phyloP scores from a whole-genome alignment of 2,329 filamentous ascomycete species.

The Alternaria brassicae region DNA sequence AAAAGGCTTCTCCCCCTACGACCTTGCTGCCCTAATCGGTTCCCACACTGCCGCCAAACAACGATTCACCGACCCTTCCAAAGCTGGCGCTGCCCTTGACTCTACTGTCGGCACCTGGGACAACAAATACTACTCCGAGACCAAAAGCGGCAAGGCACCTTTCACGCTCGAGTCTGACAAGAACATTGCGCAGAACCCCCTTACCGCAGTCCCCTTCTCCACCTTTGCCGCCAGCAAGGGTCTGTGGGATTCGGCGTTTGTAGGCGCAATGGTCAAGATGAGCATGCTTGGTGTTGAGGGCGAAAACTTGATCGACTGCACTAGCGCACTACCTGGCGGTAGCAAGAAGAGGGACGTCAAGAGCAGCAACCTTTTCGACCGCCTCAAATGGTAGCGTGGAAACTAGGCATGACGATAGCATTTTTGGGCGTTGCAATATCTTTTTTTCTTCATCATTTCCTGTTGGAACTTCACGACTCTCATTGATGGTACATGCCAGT shows the following conservation, averaged over 20 bases:
- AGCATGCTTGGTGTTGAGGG: slow-evolving; percentile 43
- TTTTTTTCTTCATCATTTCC: not conserved
- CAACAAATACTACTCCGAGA: slow-evolving; percentile 47
- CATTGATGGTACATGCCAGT: not conserved
- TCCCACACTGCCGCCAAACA: slow-evolving; percentile 48
- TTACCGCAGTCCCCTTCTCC: slow-evolving; percentile 30
- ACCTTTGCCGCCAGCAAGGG: slow-evolving; percentile 36
- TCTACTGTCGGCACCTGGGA: slow-evolving; percentile 49
- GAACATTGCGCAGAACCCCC: slow-evolving; percentile 33
- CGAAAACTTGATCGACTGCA: slow-evolving; percentile 41
- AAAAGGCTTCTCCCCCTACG: slow-evolving; percentile 47
- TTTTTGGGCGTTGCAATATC: not conserved
- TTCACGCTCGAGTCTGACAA: slow-evolving; percentile 40
- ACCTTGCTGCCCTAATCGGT: slow-evolving; percentile 51
- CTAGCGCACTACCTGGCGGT: slow-evolving; percentile 40
- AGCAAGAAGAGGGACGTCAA: slow-evolving; percentile 44
- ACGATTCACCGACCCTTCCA: slow-evolving; percentile 32
- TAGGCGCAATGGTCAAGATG: slow-evolving; percentile 48
- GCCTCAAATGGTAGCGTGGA: slow-evolving; percentile 27
- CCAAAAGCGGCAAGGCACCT: slow-evolving; percentile 36
- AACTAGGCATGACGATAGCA: not conserved
- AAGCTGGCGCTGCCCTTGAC: slow-evolving; percentile 40
- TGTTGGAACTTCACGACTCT: not conserved
- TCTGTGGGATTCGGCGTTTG: slow-evolving; percentile 43
- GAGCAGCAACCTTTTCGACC: slow-evolving; percentile 36